These are phyloP conservation scores for Coniochaeta sp. DNA, from an alignment of 2,329 filamentous ascomycete genomes.

Conservation along the genomic window DNA sequence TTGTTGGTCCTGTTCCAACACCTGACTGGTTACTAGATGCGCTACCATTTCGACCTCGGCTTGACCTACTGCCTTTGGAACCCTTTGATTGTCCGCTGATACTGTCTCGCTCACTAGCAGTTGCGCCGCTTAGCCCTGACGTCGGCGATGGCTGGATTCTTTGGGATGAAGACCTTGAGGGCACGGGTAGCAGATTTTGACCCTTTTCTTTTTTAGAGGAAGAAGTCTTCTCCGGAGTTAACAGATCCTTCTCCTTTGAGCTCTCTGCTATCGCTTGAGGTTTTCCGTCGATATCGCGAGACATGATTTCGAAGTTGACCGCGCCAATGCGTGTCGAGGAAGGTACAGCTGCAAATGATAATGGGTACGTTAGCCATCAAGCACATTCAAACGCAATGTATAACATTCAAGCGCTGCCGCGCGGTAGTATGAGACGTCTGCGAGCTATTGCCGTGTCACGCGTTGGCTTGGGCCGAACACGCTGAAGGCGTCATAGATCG, in stretches of 20 bases:
- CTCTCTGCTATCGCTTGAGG: slow-evolving; percentile 25
- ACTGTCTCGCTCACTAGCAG: slow-evolving; percentile 53
- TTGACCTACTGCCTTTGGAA: slow-evolving; percentile 57
- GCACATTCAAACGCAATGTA: not conserved
- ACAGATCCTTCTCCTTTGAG: slow-evolving; percentile 34
- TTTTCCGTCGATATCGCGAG: slow-evolving; percentile 25
- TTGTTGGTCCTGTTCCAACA: slow-evolving; percentile 43
- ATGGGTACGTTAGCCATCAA: not conserved
- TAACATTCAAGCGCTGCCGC: not conserved
- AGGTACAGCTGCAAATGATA: not conserved
- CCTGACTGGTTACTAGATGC: slow-evolving; percentile 57
- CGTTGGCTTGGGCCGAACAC: not conserved
- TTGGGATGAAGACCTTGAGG: slow-evolving; percentile 55
- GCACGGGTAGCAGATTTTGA: slow-evolving; percentile 47
- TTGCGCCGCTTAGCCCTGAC: slow-evolving; percentile 51
- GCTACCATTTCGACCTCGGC: slow-evolving; percentile 58
- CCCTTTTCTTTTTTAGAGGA: slow-evolving; percentile 34
- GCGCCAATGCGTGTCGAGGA: not conserved
- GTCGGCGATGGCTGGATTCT: slow-evolving; percentile 52
- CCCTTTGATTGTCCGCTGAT: slow-evolving; percentile 58
- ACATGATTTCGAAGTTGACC: slow-evolving; percentile 14
- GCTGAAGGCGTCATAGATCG: not conserved
- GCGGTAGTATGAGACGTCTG: not conserved
- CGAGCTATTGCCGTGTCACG: not conserved
- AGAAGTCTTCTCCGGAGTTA: slow-evolving; percentile 32